Conservation (phyloP, 495 filamentous ascomycete genomes). For the Aspergillus carlsbadensis region DNA sequence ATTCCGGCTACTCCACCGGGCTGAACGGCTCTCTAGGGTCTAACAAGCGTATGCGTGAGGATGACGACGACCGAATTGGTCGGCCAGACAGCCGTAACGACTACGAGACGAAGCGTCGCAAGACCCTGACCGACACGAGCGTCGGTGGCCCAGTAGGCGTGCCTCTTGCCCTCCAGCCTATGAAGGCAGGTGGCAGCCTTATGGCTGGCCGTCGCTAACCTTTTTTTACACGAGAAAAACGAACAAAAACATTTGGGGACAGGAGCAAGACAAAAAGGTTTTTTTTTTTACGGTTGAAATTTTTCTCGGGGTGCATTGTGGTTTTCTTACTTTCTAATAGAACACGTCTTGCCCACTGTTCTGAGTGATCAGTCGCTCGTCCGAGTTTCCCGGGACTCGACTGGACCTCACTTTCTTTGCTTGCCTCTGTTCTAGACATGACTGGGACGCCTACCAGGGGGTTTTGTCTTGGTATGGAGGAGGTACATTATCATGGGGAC, state of each 20-base stretch:
- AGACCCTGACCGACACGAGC: constrained; percentile 67
- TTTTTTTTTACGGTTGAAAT: constrained; percentile 1
- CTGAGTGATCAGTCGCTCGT: neutral
- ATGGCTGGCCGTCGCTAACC: constrained; percentile 40
- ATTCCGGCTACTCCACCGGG: constrained; percentile 51
- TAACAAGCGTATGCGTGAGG: constrained; percentile 77
- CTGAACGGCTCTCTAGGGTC: constrained; percentile 67
- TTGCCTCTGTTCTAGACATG: constrained; percentile 11
- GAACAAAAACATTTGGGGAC: constrained; percentile 3
- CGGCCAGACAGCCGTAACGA: constrained; percentile 68
- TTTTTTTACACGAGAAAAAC: neutral
- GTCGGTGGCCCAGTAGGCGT: constrained; percentile 45
- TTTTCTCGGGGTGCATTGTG: constrained; percentile 18
- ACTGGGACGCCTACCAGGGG: neutral
- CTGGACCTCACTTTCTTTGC: neutral
- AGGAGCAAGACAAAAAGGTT: constrained; percentile 12
- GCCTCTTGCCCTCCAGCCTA: constrained; percentile 39
- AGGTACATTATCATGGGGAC: constrained; percentile 3
- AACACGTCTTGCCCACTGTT: constrained; percentile 16
- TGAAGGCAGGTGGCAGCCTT: constrained; percentile 42
- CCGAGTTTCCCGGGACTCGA: neutral
- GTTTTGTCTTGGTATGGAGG: constrained; percentile 4
- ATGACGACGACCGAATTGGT: constrained; percentile 70
- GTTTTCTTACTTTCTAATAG: constrained; percentile 25
- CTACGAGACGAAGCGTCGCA: constrained; percentile 77